phyloP scores from a whole-genome alignment of 139 green algal species.

The Edaphochlamys debaryana region DNA sequence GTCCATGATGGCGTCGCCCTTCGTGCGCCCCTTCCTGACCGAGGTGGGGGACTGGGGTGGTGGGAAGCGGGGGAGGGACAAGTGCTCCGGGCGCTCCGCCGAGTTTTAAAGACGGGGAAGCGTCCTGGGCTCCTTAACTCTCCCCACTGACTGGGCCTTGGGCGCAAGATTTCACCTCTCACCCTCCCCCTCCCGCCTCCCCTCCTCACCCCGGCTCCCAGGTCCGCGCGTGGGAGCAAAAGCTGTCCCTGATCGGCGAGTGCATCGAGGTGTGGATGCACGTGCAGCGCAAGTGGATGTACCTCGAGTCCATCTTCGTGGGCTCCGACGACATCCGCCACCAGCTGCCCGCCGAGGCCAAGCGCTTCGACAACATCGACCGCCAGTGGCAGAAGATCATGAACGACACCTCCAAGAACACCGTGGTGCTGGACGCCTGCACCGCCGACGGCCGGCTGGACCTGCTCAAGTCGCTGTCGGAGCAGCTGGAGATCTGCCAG shows the following conservation, averaged over 20 bases:
- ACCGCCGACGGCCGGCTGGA: slow-evolving; percentile 67
- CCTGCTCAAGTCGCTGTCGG: slow-evolving; percentile 66
- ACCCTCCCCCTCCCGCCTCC: too few species aligned
- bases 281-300: slow-evolving; percentile 91
- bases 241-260: slow-evolving; percentile 84
- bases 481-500: slow-evolving; percentile 85
- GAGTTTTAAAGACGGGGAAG: too few species aligned
- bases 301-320: slow-evolving; percentile 89
- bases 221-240: slow-evolving; percentile 82
- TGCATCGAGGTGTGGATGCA: slow-evolving; percentile 76
- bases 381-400: slow-evolving; percentile 85
- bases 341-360: slow-evolving; percentile 86
- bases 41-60: slow-evolving; percentile 53
- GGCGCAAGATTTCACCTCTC: too few species aligned
- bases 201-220: background rate
- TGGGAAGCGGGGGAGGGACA: too few species aligned
- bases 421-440: slow-evolving; percentile 80
- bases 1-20: slow-evolving; percentile 87
- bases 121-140: too few species aligned
- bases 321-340: slow-evolving; percentile 86
- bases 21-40: slow-evolving; percentile 80
- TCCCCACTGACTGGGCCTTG: too few species aligned
- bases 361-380: slow-evolving; percentile 87
- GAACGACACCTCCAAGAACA: slow-evolving; percentile 73
- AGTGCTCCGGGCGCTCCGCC: too few species aligned